Percentiles rank a stretch among this genome's conserved stretches.
These are phyloP conservation scores for Venturia nashicola DNA, from an alignment of 2,329 filamentous ascomycete genomes.

Conservation along the genomic window DNA sequence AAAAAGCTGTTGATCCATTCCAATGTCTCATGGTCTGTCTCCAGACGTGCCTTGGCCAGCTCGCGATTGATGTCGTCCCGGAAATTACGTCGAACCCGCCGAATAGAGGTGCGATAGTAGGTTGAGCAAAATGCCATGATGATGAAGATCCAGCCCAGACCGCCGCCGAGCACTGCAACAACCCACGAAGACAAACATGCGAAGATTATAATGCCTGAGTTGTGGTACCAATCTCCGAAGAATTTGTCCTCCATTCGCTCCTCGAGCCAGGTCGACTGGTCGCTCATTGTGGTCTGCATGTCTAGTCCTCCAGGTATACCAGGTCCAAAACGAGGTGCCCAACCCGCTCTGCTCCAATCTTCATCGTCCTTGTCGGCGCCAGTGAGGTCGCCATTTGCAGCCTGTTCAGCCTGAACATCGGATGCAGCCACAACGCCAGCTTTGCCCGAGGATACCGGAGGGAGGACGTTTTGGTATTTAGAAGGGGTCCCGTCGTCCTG, in stretches of 20 bases:
- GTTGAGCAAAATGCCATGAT: conserved; percentile 87
- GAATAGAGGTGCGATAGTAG: conserved; percentile 92
- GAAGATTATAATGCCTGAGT: conserved; percentile 86
- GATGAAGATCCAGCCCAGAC: conserved; percentile 83
- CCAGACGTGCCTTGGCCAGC: conserved; percentile 72
- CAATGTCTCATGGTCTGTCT: conserved; percentile 81
- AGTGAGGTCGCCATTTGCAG: conserved; percentile 38
- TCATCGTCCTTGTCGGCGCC: conserved; percentile 42
- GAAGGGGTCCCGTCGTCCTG: conserved; percentile 52
- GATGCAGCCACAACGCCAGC: conserved; percentile 49
- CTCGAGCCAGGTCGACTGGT: conserved; percentile 83
- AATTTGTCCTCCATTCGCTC: conserved; percentile 75
- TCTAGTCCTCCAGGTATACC: conserved; percentile 40
- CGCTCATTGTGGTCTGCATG: conserved; percentile 54
- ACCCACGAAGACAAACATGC: conserved; percentile 86
- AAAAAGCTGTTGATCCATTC: conserved; percentile 99
- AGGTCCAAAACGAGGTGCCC: conserved; percentile 72
- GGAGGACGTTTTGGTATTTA: conserved; percentile 72
- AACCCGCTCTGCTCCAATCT: conserved; percentile 53
- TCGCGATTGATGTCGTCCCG: conserved; percentile 87
- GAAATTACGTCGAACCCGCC: conserved; percentile 88
- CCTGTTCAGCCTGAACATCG: conserved; percentile 36
- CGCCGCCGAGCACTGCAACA: conserved; percentile 77
- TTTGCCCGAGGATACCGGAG: conserved; percentile 49
- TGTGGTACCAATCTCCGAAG: conserved; percentile 98